These are phyloP conservation scores for Candida ovalis DNA, from an alignment of 805 yeast species.

Conservation along the genomic window DNA sequence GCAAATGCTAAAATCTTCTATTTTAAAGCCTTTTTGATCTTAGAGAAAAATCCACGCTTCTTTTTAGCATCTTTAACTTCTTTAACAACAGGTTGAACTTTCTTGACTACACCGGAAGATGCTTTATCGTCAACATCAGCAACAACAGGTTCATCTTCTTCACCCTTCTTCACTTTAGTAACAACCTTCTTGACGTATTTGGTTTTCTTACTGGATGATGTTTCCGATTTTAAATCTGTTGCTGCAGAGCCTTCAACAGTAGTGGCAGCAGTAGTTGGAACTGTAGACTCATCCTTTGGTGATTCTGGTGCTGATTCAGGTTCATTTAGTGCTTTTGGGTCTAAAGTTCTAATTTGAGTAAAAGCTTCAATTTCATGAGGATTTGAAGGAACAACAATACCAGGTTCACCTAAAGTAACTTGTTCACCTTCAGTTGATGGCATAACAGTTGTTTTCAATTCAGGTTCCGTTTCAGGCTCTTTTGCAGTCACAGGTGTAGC, in stretches of 20 bases:
- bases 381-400: conserved; percentile 61
- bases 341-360: conserved; percentile 50
- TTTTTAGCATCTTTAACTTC: conserved; percentile 24
- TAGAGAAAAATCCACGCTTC: conserved; percentile 39
- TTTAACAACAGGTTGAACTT: conserved; percentile 6
- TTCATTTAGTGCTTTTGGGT: conserved; percentile 56
- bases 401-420: conserved; percentile 63
- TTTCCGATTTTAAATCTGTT: conserved; percentile 10
- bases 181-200: conserved; percentile 32
- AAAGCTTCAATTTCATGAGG: conserved; percentile 67
- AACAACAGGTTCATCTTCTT: conserved; percentile 12
- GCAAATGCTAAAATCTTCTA: conserved; percentile 9
- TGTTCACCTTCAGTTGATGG: conserved; percentile 44
- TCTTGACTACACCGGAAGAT: conserved; percentile 9
- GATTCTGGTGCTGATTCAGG: conserved; percentile 39
- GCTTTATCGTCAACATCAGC: conserved; percentile 10
- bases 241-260: conserved; percentile 20
- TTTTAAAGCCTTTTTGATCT: conserved; percentile 38
- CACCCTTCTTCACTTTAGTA: conserved; percentile 28
- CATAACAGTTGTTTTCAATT: conserved; percentile 36
- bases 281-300: conserved; percentile 31
- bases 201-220: conserved; percentile 17
- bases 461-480: conserved; percentile 6
- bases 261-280: conserved; percentile 4
- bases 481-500: conserved; percentile 56